A percentile compares a stretch with the other conserved stretches of the same genome.
These are phyloP conservation scores for Musa itinerans DNA, from an alignment of 176 grass and related monocot species.

Conservation along the genomic window DNA sequence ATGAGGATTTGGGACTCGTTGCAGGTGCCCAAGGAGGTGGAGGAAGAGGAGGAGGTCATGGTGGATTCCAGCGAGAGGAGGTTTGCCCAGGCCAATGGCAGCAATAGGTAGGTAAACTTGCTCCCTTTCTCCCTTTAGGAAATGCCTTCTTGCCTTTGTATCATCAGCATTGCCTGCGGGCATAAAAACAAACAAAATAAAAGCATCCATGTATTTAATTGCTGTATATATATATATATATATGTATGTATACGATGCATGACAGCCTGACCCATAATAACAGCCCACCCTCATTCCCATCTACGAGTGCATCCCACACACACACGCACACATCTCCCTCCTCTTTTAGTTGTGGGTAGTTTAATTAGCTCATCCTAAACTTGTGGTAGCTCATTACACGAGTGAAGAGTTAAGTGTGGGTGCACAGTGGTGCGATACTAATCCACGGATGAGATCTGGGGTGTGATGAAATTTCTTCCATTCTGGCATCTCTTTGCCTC, in stretches of 20 bases:
- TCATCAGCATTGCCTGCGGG: too few species aligned
- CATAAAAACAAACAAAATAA: too few species aligned
- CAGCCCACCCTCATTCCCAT: too few species aligned
- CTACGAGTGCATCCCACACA: too few species aligned
- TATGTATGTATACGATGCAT: too few species aligned
- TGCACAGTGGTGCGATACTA: neutral
- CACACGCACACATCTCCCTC: too few species aligned
- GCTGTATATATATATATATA: too few species aligned
- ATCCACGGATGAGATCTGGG: too few species aligned
- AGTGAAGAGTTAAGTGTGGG: neutral
- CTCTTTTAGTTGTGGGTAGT: too few species aligned
- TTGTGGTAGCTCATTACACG: neutral
- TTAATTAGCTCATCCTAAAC: neutral
- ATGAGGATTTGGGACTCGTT: neutral
- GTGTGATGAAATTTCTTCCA: neutral
- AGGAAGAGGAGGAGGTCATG: neutral
- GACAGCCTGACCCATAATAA: too few species aligned
- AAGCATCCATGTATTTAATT: too few species aligned
- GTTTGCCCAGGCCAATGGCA: neutral
- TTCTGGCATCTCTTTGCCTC: neutral
- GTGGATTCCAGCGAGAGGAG: conserved; percentile 27
- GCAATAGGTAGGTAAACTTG: conserved; percentile 24
- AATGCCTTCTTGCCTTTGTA: too few species aligned
- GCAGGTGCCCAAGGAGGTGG: neutral
- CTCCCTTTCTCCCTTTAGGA: neutral